A percentile compares a stretch with the other conserved stretches of the same genome.
phyloP scores from a whole-genome alignment of 768 basidiomycete species.

The Hygrophorus russula region DNA sequence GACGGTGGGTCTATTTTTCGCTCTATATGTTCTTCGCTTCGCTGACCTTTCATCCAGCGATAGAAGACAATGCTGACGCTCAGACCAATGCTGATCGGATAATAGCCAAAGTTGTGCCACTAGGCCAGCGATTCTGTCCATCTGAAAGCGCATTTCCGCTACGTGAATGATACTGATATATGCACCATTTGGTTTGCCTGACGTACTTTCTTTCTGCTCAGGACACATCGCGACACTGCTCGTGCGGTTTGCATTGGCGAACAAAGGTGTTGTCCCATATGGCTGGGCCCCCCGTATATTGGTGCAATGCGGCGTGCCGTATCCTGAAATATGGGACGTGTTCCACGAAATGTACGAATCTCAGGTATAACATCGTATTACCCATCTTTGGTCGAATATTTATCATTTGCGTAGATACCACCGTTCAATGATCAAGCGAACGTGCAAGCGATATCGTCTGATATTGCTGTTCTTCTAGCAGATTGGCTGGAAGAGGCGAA shows the following conservation, averaged over 20 bases:
- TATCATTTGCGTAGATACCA: constrained; percentile 41
- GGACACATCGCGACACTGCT: constrained; percentile 69
- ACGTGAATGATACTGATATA: constrained; percentile 37
- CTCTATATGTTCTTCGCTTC: constrained; percentile 1
- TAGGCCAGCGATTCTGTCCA: constrained; percentile 83
- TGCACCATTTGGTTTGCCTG: not conserved
- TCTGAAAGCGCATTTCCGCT: constrained; percentile 87
- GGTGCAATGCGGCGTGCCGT: constrained; percentile 72
- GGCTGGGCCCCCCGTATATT: constrained; percentile 83
- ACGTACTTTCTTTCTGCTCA: constrained; percentile 19
- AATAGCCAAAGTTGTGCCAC: constrained; percentile 48
- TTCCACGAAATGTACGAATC: constrained; percentile 83
- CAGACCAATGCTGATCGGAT: constrained; percentile 49
- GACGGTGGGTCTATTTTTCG: constrained; percentile 37
- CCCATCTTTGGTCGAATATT: not conserved
- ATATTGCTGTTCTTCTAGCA: constrained; percentile 67
- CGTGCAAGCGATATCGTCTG: constrained; percentile 69
- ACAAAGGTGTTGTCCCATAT: constrained; percentile 43
- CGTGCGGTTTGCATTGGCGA: constrained; percentile 58
- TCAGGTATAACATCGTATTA: constrained; percentile 37
- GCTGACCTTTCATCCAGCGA: constrained; percentile 25
- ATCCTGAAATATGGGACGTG: constrained; percentile 74
- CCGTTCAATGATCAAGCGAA: constrained; percentile 76
- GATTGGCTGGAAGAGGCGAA: constrained; percentile 78
- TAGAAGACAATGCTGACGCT: constrained; percentile 46